phyloP scores from a whole-genome alignment of 108 stramenopile genomes.

The Nannochloropsis granulata region DNA sequence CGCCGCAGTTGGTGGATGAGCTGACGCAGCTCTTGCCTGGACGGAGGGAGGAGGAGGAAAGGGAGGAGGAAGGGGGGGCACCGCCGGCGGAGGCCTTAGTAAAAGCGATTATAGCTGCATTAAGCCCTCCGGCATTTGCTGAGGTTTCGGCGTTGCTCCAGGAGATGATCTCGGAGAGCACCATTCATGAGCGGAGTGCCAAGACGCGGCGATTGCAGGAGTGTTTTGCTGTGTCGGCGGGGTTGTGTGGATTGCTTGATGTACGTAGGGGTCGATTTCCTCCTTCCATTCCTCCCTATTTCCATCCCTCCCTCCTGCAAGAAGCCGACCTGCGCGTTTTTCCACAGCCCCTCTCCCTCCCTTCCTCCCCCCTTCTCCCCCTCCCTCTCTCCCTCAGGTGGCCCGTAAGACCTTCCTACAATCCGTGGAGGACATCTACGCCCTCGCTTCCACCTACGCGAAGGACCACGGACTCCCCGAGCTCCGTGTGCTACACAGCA shows the following conservation, averaged over 20 bases:
- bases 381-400: not conserved
- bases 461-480: not conserved
- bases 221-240: slow-evolving; percentile 30
- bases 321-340: no score
- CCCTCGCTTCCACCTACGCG: not conserved
- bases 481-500: not conserved
- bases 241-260: slow-evolving; percentile 30
- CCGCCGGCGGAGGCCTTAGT: not conserved
- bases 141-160: slow-evolving; percentile 10
- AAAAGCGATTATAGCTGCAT: slow-evolving; percentile 14
- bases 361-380: no score
- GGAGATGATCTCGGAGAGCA: slow-evolving; percentile 12
- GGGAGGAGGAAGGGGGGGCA: not conserved
- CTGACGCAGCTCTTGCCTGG: not conserved
- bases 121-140: slow-evolving; percentile 14
- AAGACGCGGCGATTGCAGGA: slow-evolving; percentile 26
- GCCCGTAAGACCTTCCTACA: slow-evolving; percentile 31
- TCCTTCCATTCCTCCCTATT: no score
- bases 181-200: slow-evolving; percentile 12
- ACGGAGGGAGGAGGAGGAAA: not conserved
- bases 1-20: not conserved
- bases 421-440: slow-evolving; percentile 36
- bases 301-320: no score
- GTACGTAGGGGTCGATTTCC: not conserved
- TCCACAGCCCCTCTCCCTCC: no score